Base-by-base conservation (phyloP, 2,329 filamentous ascomycete species). In the Xylaria arbuscula region DNA sequence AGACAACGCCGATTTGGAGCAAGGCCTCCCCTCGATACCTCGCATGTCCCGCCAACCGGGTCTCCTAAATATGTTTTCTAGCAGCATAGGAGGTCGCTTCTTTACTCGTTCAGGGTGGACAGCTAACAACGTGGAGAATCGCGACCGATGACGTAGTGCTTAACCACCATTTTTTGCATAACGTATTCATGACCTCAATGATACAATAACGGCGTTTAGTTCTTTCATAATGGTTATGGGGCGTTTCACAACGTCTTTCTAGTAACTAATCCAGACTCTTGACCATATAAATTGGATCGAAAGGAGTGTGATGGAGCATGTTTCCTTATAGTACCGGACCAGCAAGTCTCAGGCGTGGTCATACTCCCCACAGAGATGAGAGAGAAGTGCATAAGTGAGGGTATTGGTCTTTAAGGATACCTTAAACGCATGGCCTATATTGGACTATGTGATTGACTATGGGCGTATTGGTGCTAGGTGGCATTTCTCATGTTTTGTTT, bases 1-100 rank as follows among this genome's bases (percentile, higher is more conserved):
- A 11, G 78, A 78, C 11, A 72, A 75, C 15, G 71, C 77, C 0
- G 84, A 86, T 60, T 72, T 84, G 2, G 85, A 86, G 69, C 83
- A 83, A 42, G 84, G 84, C 1, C 72, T 81, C 2, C 67, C 76
- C 17, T 72, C 76, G 2, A 65, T 75, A 17, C 67, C 74, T 7
- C 76, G 70, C 42, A 62, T 68, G 48, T 70, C 72, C 13, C 72
- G 71, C 24, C 74, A 72, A 40, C 78, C 81, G 11, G 76, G 78
- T 40, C 83, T 82, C 81, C 71, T 84, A 13, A 76, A 75, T 54
- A 67, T 80, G 40, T 73, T 84, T n/a, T 80, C 81, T 11, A 75
- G 72, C 62, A 78, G 73, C 34, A 57, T 77, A 55, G 73, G 75
- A 56, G 68, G 67, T 47, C 72, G 73, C 68, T 48, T 69, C 64